A percentile compares a stretch with the other conserved stretches of the same genome.
Evolutionary conservation across 2,329 filamentous ascomycete species (phyloP).

Genomic region (Ophioceras dolichostomum): DNA sequence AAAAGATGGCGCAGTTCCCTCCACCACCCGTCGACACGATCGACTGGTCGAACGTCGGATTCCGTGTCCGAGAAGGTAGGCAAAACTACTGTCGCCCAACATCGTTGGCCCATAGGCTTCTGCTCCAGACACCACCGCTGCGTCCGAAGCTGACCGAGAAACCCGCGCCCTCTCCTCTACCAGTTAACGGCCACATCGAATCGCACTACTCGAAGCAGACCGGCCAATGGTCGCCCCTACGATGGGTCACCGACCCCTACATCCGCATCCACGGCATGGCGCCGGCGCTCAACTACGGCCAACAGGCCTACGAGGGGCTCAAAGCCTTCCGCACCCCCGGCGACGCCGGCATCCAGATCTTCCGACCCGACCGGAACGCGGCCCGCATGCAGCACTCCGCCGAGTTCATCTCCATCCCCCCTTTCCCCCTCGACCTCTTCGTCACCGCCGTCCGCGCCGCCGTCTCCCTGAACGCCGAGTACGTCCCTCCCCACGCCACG

Average conservation of each 20-base stretch:
- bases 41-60: slow-evolving; percentile 90
- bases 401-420: slow-evolving; percentile 70
- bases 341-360: slow-evolving; percentile 63
- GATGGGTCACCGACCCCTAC: slow-evolving; percentile 72
- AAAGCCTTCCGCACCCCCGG: slow-evolving; percentile 81
- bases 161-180: not conserved
- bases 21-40: slow-evolving; percentile 69
- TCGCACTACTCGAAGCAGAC: slow-evolving; percentile 67
- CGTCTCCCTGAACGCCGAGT: slow-evolving; percentile 79
- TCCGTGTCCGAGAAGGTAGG: slow-evolving; percentile 84
- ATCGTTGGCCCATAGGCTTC: too few relatives aligned
- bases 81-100: slow-evolving; percentile 12
- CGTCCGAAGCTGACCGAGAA: not conserved
- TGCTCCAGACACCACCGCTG: too few relatives aligned
- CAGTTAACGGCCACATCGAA: slow-evolving; percentile 91
- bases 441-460: slow-evolving; percentile 65
- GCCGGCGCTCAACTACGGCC: slow-evolving; percentile 89
- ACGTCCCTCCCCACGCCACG: slow-evolving; percentile 78
- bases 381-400: slow-evolving; percentile 74
- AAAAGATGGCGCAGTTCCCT: slow-evolving; percentile 51
- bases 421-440: slow-evolving; percentile 66
- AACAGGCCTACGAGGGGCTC: slow-evolving; percentile 96
- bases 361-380: slow-evolving; percentile 80
- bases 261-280: slow-evolving; percentile 91
- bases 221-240: slow-evolving; percentile 63